Percentiles rank a stretch among this genome's conserved stretches.
Evolutionary conservation across 176 grass and related monocot genomes (phyloP).

Genomic region (Triticum aestivum): IWGSC_CS_RefSeq_v2.1 NC_057795.1:590433001-590433500

Average conservation of each 20-base stretch:
- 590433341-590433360: background rate
- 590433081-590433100: background rate
- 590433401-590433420: background rate
- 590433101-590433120: background rate
- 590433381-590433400: constrained; percentile 1
- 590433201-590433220: background rate
- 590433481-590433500: background rate
- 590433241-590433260: background rate
- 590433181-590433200: background rate
- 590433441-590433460: background rate
- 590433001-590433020: background rate
- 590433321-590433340: background rate
- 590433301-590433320: background rate
- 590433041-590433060: background rate
- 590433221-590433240: background rate
- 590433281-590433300: background rate
- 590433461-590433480: background rate
- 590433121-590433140: background rate
- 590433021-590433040: background rate
- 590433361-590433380: background rate
- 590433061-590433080: background rate
- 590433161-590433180: background rate
- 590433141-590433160: background rate
- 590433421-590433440: background rate
- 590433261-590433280: background rate